Conservation (phyloP, 495 filamentous ascomycete species). For the Echria macrotheca region DNA sequence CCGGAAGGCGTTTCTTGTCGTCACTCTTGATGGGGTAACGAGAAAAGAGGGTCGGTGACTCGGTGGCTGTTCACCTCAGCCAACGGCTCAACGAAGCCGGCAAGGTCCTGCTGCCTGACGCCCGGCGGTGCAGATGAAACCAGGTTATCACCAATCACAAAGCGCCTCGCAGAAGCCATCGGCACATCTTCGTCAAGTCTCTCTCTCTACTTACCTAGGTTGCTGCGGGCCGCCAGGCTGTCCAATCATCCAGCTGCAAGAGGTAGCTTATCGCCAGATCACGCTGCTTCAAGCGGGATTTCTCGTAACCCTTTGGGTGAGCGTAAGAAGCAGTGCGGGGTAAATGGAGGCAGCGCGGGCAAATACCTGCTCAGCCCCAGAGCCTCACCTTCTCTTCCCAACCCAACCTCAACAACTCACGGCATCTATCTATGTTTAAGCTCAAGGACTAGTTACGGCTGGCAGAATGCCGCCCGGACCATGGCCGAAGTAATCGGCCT, state of each 20-base stretch:
- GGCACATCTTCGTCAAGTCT: too few species aligned
- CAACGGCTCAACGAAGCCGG: background rate
- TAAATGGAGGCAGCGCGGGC: too few species aligned
- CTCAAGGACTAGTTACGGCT: background rate
- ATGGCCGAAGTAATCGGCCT: slow-evolving; percentile 9
- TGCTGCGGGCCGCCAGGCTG: too few species aligned
- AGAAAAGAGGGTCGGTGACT: background rate
- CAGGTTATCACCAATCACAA: background rate
- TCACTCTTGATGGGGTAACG: background rate
- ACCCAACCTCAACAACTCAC: background rate
- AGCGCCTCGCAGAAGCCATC: background rate
- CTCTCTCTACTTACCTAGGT: too few species aligned
- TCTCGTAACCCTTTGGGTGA: too few species aligned
- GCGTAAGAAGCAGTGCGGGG: too few species aligned
- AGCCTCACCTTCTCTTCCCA: background rate
- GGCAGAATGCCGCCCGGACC: background rate
- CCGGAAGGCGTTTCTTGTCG: background rate
- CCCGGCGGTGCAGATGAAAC: background rate
- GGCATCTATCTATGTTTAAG: background rate
- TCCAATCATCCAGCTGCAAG: too few species aligned
- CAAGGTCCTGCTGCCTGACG: background rate
- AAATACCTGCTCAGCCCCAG: background rate
- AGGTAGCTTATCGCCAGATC: too few species aligned
- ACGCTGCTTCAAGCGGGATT: too few species aligned
- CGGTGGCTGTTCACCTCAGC: background rate